A percentile compares a stretch with the other conserved stretches of the same genome.
phyloP scores from a whole-genome alignment of 2,329 filamentous ascomycete genomes.

The Fusarium begoniae region DNA sequence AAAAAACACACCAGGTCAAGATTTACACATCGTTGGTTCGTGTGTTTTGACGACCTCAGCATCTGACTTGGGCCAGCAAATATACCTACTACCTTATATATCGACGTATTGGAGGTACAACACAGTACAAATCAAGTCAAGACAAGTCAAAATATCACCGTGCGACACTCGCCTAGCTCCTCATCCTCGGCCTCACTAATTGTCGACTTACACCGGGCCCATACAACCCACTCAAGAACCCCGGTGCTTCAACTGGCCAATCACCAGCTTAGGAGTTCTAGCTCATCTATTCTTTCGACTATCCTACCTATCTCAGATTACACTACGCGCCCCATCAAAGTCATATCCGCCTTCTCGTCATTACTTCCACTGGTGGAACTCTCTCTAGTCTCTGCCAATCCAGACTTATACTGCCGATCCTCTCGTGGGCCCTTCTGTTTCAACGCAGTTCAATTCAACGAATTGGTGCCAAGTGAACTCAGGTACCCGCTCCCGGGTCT shows the following conservation, averaged over 20 bases:
- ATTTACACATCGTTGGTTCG: neutral
- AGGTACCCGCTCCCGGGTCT: conserved; percentile 5
- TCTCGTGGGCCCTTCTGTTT: conserved; percentile 11
- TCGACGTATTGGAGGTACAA: neutral
- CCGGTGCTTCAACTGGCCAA: conserved; percentile 13
- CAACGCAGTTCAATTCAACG: conserved; percentile 1
- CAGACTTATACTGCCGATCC: conserved; percentile 4
- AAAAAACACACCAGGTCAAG: neutral
- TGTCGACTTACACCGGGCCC: conserved; percentile 32
- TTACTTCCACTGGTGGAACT: conserved; percentile 16
- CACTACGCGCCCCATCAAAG: conserved; percentile 16
- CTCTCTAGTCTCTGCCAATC: neutral
- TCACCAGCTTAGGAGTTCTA: conserved; percentile 13
- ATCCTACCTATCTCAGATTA: conserved; percentile 2
- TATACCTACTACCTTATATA: neutral
- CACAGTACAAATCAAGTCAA: neutral
- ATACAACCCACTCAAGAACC: conserved; percentile 28
- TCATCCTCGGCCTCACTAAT: conserved; percentile 5
- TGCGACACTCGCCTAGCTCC: neutral
- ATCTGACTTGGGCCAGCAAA: neutral
- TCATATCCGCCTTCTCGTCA: conserved; percentile 2
- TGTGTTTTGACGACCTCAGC: neutral
- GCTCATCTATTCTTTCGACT: conserved; percentile 8
- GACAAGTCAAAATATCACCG: neutral
- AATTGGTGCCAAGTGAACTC: neutral